phyloP scores from a whole-genome alignment of 345 rosid species.

The Moricandia moricandioides region DNA sequence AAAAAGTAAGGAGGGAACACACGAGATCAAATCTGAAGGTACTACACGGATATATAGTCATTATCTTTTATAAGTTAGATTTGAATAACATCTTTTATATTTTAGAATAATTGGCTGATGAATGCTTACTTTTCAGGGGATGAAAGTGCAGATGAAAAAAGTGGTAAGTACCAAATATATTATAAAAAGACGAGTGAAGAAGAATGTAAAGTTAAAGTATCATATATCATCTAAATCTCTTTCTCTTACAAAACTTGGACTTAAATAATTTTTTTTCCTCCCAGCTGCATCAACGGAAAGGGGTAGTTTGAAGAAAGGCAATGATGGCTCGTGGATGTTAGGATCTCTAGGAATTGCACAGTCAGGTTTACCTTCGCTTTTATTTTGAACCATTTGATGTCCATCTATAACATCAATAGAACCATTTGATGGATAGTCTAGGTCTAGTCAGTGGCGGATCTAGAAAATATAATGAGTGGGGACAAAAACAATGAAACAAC shows the following conservation, averaged over 20 bases:
- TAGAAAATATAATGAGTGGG: too few species aligned
- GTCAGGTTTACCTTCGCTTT: conserved; percentile 2
- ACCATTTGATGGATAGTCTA: too few species aligned
- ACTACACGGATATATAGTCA: too few species aligned
- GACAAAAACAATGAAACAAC: too few species aligned
- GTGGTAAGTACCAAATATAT: neutral
- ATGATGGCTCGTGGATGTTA: neutral
- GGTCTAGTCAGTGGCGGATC: too few species aligned
- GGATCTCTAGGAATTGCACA: conserved; percentile 6
- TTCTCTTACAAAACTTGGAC: neutral
- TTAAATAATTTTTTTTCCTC: too few species aligned
- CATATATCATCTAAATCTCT: neutral
- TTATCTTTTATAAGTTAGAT: too few species aligned
- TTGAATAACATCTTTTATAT: too few species aligned
- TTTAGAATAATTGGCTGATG: neutral
- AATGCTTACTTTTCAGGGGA: neutral
- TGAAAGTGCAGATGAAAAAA: neutral
- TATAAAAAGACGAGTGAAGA: neutral
- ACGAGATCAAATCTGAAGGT: too few species aligned
- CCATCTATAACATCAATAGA: too few species aligned
- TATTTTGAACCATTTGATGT: too few species aligned
- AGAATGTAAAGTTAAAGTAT: neutral
- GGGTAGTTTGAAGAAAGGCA: neutral
- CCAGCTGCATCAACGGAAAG: too few species aligned
- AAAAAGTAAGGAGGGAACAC: neutral